Evolutionary conservation across 2,329 filamentous ascomycete species (phyloP), one percentile per base, ranked within the genome.

Genomic region (Aureobasidium leucospermi): DNA sequence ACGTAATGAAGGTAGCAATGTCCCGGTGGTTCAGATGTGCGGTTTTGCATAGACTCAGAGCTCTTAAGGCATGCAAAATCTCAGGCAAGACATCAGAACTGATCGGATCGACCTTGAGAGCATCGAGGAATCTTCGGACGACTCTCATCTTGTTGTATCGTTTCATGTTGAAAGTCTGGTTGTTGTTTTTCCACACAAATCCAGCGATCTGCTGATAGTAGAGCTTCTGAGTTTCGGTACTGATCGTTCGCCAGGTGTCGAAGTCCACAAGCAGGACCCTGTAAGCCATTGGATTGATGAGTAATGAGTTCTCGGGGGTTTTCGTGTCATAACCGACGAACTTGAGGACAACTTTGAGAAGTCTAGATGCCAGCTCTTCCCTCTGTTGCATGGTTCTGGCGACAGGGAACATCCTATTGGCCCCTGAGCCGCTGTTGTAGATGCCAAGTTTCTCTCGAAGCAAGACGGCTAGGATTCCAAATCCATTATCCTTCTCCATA

Each of bases 401-500:
- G 16, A 72, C 69, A 2, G 69, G 57, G 15, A 66, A 66, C 16
- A 13, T 43, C 28, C 46, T 51, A 32, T 19, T 39, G 34, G n/a
- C 28, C 34, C 19, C 43, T 23, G 42, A n/a, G 13, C 42, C 42
- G 31, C 34, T 39, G 32, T 34, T 46, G 15, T 52, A 31, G 51
- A 74, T 68, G 5, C 87, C 88, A 34, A 96, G 78, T 71, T 96
- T 96, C 58, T 89, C 88, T 58, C 90, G 86, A 28, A 99, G 75
- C 16, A 97, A 80, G 72, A 91, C 85, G 42, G 88, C 88, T 53
- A 99, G 76, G 38, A 97, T 89, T 29, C 89, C 88, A 70, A 96
- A 99, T 0, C 93, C 95, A 65, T 95, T 94, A 61, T 96, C 91
- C 67, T 89, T 86, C 72, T 99, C 94, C 88, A 99, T 96, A 29